phyloP scores from a whole-genome alignment of 202 grass and related monocot species.

The Digitaria exilis region DNA sequence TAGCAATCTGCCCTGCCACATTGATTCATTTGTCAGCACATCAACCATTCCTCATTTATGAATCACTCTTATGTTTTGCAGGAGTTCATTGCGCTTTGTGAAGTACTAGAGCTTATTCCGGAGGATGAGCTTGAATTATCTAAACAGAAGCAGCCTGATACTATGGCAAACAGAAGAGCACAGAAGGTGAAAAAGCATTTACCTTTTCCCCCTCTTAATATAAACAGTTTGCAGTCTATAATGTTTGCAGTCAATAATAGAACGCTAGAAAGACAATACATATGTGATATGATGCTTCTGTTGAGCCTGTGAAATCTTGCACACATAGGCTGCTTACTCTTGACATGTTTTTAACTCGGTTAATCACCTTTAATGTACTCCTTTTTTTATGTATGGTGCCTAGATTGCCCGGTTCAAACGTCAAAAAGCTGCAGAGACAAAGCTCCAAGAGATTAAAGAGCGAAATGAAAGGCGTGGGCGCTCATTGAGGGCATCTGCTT shows the following conservation, averaged over 20 bases:
- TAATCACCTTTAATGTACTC: background rate
- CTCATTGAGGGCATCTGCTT: slow-evolving; percentile 72
- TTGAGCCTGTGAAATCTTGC: background rate
- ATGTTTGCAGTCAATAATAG: background rate
- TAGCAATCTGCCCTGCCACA: background rate
- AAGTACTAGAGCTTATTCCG: slow-evolving; percentile 81
- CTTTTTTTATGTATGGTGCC: background rate
- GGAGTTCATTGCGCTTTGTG: slow-evolving; percentile 93
- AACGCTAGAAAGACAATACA: background rate
- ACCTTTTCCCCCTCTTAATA: background rate
- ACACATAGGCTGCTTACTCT: background rate
- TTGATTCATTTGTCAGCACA: background rate
- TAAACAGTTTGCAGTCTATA: background rate
- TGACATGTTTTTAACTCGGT: background rate
- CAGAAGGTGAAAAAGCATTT: slow-evolving; percentile 62
- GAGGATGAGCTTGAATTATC: slow-evolving; percentile 65
- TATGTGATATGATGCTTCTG: background rate
- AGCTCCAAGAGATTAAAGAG: slow-evolving; percentile 84
- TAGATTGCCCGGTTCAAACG: slow-evolving; percentile 81
- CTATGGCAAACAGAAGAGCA: slow-evolving; percentile 59
- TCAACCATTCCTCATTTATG: background rate
- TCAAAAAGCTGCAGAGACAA: slow-evolving; percentile 79
- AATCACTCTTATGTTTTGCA: slow-evolving; percentile 19
- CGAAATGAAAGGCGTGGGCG: slow-evolving; percentile 72
- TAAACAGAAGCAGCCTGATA: slow-evolving; percentile 54